Base-by-base conservation (phyloP, 23 red algal genomes). In the Gracilaria domingensis region DNA sequence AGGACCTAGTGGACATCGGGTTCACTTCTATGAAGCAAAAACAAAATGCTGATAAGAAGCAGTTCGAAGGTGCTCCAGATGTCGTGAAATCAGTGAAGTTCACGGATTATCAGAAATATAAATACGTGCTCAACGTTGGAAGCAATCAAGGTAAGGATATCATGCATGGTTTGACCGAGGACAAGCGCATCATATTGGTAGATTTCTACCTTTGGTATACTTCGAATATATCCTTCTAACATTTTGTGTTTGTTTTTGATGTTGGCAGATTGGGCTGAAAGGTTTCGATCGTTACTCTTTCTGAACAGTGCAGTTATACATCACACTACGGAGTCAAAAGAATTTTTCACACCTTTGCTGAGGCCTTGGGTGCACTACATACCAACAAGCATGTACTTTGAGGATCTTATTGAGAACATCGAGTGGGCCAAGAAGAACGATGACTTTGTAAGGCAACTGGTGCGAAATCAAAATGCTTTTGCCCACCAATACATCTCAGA, bases 341-440 rank as follows among this genome's bases (percentile, higher is more conserved):
- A 94, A 60, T 94, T 84, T 24, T 94, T 94, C 73, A 80, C 66
- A 1, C 91, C 91, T 84, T 38, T 94, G 21, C 35, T 94, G 53
- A 36, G 59, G 29, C 91, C 91, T 79, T 94, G 81, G 81, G 73
- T 86, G n/a, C 81, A 94, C 59, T 94, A 62, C 58, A 85, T 94
- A 48, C 91, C 91, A 44, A 80, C 72, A 28, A 71, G 35, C n/a
- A 48, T 87, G 11, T 28, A 67, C 26, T 69, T 94, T 32, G 59
- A 57, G 9, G 83, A 94, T 64, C 83, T 94, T 66, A 82, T 88
- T 30, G 25, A 53, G 25, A 86, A 80, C 57, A 79, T 85, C 25
- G 55, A 80, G 38, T 94, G 91, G 91, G 91, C 91, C 20, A 49
- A 65, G 8, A 37, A 67, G 20, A 74, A 85, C 28, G 91, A 94